Conservation (phyloP, 345 rosid species). For the Trapa incisa region DNA sequence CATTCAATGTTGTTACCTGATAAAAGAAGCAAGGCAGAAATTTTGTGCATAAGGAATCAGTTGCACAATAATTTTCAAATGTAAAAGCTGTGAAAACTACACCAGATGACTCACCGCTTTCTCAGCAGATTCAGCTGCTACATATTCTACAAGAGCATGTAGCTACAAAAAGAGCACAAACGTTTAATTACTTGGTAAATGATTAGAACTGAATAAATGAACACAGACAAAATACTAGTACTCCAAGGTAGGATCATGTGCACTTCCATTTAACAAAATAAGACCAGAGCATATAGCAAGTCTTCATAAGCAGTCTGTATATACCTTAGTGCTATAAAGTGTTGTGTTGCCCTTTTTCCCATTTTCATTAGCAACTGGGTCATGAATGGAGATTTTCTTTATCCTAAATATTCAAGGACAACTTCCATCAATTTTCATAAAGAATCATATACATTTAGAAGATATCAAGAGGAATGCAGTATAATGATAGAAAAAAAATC, state of each 20-base stretch:
- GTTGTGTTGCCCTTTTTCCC: constrained; percentile 41
- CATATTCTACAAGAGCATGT: constrained; percentile 80
- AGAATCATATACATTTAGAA: constrained; percentile 9
- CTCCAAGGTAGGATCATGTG: too few species aligned
- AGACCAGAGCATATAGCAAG: background rate
- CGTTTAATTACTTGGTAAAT: background rate
- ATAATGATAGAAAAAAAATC: background rate
- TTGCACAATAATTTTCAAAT: background rate
- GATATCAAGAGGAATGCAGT: background rate
- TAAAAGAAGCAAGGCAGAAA: constrained; percentile 14
- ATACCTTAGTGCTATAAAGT: constrained; percentile 44
- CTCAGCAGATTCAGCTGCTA: constrained; percentile 73
- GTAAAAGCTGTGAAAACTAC: background rate
- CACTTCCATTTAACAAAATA: background rate
- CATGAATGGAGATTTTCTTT: constrained; percentile 36
- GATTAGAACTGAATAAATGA: background rate
- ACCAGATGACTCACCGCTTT: constrained; percentile 57
- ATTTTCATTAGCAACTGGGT: constrained; percentile 52
- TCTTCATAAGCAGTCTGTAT: background rate
- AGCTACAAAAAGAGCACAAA: constrained; percentile 32
- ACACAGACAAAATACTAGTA: background rate
- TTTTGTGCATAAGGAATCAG: constrained; percentile 2
- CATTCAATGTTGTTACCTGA: constrained; percentile 64
- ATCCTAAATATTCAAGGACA: constrained; percentile 29
- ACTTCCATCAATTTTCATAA: constrained; percentile 2